Evolutionary conservation across 108 stramenopile genomes (phyloP).

Genomic region (Skeletonema potamos): DNA sequence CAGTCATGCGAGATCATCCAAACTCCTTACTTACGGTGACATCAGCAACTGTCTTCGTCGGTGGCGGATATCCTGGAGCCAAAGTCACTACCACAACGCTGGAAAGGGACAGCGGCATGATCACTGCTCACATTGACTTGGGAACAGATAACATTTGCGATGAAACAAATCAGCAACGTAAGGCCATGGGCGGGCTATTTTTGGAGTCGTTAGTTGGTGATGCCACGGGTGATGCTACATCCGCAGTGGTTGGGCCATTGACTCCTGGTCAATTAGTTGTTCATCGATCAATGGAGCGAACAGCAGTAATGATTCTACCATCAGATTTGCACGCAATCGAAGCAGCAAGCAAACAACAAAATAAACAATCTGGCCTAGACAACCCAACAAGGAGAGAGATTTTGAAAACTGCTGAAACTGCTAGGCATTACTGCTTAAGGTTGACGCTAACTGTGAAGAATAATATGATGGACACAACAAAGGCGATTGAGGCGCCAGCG

Average conservation of each 20-base stretch:
- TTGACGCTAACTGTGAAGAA: constrained; percentile 29
- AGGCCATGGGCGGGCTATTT: constrained; percentile 23
- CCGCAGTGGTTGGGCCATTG: constrained; percentile 31
- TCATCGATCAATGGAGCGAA: constrained; percentile 33
- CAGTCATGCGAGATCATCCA: not conserved
- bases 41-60: constrained; percentile 38
- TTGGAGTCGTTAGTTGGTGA: constrained; percentile 4
- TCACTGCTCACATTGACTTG: constrained; percentile 38
- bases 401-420: constrained; percentile 25
- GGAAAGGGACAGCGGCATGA: constrained; percentile 28
- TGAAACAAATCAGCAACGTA: not conserved
- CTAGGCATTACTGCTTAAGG: constrained; percentile 34
- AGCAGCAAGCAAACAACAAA: not conserved
- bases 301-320: constrained; percentile 39
- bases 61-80: constrained; percentile 23
- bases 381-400: constrained; percentile 24
- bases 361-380: constrained; percentile 8
- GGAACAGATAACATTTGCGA: constrained; percentile 18
- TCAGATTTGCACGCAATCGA: constrained; percentile 26
- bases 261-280: constrained; percentile 30
- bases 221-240: not conserved
- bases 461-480: not conserved
- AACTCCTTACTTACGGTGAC: constrained; percentile 18
- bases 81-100: constrained; percentile 21
- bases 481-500: constrained; percentile 23